phyloP scores from a whole-genome alignment of 192 early-diverging fungal genomes.

The Blastocladiella britannica region DNA sequence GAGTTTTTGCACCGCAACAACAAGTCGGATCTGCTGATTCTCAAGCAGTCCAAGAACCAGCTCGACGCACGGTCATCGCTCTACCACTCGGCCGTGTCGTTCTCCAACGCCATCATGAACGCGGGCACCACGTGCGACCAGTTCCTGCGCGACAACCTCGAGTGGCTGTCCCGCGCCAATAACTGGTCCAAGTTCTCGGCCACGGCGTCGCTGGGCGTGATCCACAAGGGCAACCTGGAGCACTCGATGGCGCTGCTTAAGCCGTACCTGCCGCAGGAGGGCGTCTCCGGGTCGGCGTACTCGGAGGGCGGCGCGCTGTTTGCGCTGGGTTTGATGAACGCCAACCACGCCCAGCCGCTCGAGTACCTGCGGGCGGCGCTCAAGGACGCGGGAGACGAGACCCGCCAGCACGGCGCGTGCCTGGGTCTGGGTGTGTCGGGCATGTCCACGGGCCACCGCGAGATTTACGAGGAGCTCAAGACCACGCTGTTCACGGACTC shows the following conservation, averaged over 20 bases:
- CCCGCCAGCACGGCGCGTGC: conserved; percentile 89
- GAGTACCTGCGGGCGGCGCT: conserved; percentile 65
- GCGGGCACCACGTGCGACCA: conserved; percentile 95
- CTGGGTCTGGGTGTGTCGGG: conserved; percentile 88
- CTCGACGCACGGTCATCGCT: conserved; percentile 79
- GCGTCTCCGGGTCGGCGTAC: conserved; percentile 65
- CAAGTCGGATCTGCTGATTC: conserved; percentile 81
- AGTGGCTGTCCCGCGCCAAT: conserved; percentile 89
- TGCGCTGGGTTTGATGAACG: conserved; percentile 90
- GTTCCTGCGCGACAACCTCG: conserved; percentile 88
- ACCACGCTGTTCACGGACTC: conserved; percentile 76
- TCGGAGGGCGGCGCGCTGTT: conserved; percentile 94
- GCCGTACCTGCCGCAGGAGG: conserved; percentile 88
- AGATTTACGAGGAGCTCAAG: conserved; percentile 71
- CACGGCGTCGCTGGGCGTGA: conserved; percentile 89
- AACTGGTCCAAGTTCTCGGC: conserved; percentile 99
- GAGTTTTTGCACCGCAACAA: conserved; percentile 95
- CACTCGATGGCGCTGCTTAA: conserved; percentile 60
- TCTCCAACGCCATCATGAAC: conserved; percentile 95
- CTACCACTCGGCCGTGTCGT: conserved; percentile 83
- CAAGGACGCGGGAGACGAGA: conserved; percentile 57
- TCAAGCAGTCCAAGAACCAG: conserved; percentile 78
- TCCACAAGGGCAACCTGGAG: conserved; percentile 90
- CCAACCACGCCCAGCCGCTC: conserved; percentile 68
- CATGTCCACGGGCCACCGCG: conserved; percentile 76